Base-by-base conservation (phyloP, 495 filamentous ascomycete genomes). In the Penicillium canescens region DNA sequence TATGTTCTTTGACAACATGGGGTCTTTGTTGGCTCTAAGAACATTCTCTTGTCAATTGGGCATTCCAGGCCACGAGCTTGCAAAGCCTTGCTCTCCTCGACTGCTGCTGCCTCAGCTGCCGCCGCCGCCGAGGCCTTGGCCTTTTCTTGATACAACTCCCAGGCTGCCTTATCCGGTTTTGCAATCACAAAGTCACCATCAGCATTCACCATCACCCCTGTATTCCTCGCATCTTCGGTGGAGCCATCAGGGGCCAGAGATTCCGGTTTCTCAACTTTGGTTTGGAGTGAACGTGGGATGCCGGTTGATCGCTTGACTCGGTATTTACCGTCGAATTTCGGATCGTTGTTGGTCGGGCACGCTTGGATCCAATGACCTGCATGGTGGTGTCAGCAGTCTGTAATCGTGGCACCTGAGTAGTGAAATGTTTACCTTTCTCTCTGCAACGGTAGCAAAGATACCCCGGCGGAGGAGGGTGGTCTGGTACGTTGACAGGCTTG, bases 381-480 rank as follows among this genome's bases (percentile, higher is more conserved):
- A 50, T 41, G 3, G 2, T 43, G 38, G 12, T 8, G 47, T 52
- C 36, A 57, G 45, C 16, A 4, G 18, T 46, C 9, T 21, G 31
- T 10, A 14, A 13, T 31, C 12, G 8, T 18, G 45, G 21, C 20
- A 28, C 14, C 63, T 33, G 5, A 63, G 38, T 23, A 2, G 34
- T 7, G 14, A 55, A 38, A 45, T 37, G 55, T 52, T 31, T 67
- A 82, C 82, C 94, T 76, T 98, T 98, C 70, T 97, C 88, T 52
- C 91, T 88, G 71, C 94, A 99, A n/a, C 94, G 88, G 62, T 97
- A 96, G 72, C 94, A 99, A 52, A 96, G 82, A 68, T 99, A 99
- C 31, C 92, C 92, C 21, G 88, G 85, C 5, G 94, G 92, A 13
- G 93, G 92, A 9, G 90, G 88, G 62, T 95, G 91, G 56, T 93